phyloP scores from a whole-genome alignment of 495 filamentous ascomycete species.

The Daldinia bambusicola region DNA sequence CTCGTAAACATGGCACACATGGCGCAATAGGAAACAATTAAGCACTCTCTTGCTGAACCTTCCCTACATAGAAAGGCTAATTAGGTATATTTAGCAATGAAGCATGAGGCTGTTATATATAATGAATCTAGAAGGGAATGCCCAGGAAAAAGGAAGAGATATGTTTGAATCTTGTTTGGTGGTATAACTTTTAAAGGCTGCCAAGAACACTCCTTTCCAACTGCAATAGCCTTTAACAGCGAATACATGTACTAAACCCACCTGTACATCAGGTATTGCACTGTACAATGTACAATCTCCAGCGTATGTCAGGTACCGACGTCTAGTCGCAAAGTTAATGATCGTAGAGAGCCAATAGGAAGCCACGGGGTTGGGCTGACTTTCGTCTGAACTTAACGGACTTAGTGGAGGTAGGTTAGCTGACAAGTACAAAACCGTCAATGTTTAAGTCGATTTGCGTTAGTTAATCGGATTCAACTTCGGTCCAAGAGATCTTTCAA shows the following conservation, averaged over 20 bases:
- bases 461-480: conserved; percentile 8
- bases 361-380: conserved; percentile 17
- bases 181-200: background rate
- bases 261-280: background rate
- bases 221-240: background rate
- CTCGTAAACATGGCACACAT: conserved; percentile 24
- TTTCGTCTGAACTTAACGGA: background rate
- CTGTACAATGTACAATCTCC: background rate
- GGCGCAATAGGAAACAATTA: conserved; percentile 18
- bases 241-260: background rate
- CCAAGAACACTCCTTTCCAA: background rate
- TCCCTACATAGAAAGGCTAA: conserved; percentile 1
- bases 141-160: background rate
- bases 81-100: conserved; percentile 3
- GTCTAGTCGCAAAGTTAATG: background rate
- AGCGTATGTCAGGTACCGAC: conserved; percentile 4
- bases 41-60: background rate
- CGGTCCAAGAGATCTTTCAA: background rate
- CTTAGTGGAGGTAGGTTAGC: background rate
- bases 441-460: background rate
- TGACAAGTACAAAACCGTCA: background rate
- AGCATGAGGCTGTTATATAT: conserved; percentile 3
- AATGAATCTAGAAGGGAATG: conserved; percentile 5
- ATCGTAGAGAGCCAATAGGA: conserved; percentile 33
- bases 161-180: background rate